These are phyloP conservation scores for Triticum monococcum DNA, from an alignment of 176 grass and related monocot species.

Conservation along the genomic window DNA sequence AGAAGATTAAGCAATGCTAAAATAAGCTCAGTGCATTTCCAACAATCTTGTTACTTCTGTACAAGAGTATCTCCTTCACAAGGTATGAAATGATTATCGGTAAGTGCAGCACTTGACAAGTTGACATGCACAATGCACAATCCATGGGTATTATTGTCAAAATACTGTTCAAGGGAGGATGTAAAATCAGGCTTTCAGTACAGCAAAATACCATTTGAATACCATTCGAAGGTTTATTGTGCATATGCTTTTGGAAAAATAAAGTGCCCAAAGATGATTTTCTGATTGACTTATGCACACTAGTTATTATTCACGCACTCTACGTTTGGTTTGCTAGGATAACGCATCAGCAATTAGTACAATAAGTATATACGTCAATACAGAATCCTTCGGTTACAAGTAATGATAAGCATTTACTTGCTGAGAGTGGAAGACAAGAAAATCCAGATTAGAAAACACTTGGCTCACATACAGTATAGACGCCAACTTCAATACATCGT, in stretches of 20 bases:
- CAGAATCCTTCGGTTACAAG: background rate
- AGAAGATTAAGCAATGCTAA: background rate
- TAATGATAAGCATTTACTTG: background rate
- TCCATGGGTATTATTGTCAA: background rate
- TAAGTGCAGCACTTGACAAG: background rate
- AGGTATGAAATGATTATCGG: background rate
- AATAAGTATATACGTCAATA: background rate
- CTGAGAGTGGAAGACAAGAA: background rate
- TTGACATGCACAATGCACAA: background rate
- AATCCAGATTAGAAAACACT: background rate
- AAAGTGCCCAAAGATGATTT: background rate
- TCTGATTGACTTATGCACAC: background rate
- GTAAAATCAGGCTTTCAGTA: background rate
- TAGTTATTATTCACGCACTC: background rate
- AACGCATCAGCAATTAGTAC: background rate
- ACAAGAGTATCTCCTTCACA: background rate
- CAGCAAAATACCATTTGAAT: background rate
- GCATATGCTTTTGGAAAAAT: background rate
- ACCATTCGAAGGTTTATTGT: background rate
- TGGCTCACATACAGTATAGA: constrained; percentile 67
- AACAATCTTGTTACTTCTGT: background rate
- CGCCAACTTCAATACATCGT: constrained; percentile 86
- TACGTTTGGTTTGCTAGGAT: background rate
- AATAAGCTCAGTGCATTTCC: background rate
- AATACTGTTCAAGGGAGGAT: background rate